Evolutionary conservation across 73 alveolate species (phyloP).

Genomic region (Stentor roeselii): DNA sequence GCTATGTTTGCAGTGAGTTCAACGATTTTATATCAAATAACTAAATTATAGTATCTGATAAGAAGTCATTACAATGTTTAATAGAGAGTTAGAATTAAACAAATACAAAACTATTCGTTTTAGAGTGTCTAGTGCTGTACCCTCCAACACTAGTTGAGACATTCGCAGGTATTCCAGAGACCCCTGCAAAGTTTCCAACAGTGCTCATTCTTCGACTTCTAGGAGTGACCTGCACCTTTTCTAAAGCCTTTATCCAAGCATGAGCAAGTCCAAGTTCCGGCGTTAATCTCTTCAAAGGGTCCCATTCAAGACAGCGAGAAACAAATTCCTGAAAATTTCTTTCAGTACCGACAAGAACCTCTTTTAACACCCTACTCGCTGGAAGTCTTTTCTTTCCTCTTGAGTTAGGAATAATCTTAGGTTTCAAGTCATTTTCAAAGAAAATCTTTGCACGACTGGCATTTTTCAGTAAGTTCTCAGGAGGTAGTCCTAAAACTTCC

Average conservation of each 20-base stretch:
- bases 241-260: constrained; percentile 17
- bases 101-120: not conserved
- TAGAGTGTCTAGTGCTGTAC: not conserved
- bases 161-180: too few species aligned
- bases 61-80: too few species aligned
- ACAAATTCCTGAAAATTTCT: constrained; percentile 51
- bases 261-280: not conserved
- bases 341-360: constrained; percentile 48
- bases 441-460: constrained; percentile 54
- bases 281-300: constrained; percentile 25
- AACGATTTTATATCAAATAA: too few species aligned
- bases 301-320: constrained; percentile 43
- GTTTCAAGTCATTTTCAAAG: constrained; percentile 52
- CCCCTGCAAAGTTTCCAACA: too few species aligned
- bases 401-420: constrained; percentile 51
- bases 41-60: too few species aligned
- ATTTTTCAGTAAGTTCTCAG: constrained; percentile 42
- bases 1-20: too few species aligned
- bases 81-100: not conserved
- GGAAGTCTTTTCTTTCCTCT: too few species aligned
- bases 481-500: constrained; percentile 83
- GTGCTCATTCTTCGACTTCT: too few species aligned
- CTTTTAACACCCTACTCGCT: constrained; percentile 36
- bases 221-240: too few species aligned
- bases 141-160: too few species aligned